A percentile compares a stretch with the other conserved stretches of the same genome.
phyloP scores from a whole-genome alignment of 345 rosid genomes.

The Physaria fendleri region DNA sequence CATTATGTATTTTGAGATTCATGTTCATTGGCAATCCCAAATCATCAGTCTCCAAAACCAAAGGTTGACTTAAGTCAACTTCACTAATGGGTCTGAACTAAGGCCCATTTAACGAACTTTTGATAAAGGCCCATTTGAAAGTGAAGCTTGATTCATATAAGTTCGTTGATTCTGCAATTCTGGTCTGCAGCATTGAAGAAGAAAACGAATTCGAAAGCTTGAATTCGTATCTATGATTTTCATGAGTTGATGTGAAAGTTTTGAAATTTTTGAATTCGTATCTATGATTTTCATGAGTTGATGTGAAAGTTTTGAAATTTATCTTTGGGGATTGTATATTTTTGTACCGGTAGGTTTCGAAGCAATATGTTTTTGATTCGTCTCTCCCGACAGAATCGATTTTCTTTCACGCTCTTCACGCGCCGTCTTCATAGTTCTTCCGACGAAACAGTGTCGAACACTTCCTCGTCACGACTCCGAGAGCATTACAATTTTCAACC shows the following conservation, averaged over 20 bases:
- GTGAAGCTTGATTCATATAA: too few relatives aligned
- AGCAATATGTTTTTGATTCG: slow-evolving; percentile 38
- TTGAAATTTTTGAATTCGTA: not conserved
- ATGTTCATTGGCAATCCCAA: not conserved
- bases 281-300: not conserved
- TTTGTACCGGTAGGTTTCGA: not conserved
- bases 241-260: not conserved
- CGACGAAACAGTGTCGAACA: slow-evolving; percentile 1
- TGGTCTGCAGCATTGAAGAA: too few relatives aligned
- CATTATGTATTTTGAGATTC: slow-evolving; percentile 17
- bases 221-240: not conserved
- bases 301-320: not conserved
- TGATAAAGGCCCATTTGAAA: not conserved
- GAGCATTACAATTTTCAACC: slow-evolving; percentile 59
- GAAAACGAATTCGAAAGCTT: too few relatives aligned
- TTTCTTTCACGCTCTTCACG: slow-evolving; percentile 9
- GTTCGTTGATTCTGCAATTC: too few relatives aligned
- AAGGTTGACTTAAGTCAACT: not conserved
- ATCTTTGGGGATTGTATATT: not conserved
- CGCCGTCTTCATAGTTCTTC: slow-evolving; percentile 37
- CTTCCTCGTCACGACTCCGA: slow-evolving; percentile 58
- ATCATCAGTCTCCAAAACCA: too few relatives aligned
- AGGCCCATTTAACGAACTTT: not conserved
- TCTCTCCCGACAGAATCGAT: slow-evolving; percentile 47
- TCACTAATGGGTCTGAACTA: not conserved